Evolutionary conservation across 2,329 filamentous ascomycete species (phyloP).

Genomic region (Clonostachys rosea): DNA sequence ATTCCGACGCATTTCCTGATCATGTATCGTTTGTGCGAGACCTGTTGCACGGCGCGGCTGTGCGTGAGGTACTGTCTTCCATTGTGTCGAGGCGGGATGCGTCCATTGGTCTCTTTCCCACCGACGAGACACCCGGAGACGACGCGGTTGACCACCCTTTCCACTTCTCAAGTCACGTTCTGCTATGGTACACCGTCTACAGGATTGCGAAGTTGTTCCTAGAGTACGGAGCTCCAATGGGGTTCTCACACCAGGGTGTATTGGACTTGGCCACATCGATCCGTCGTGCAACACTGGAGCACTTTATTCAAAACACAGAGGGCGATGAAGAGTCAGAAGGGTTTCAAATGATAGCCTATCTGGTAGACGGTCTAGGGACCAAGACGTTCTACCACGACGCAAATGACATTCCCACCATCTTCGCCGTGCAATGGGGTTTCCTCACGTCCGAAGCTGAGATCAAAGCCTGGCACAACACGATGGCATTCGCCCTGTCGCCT

Average conservation of each 20-base stretch:
- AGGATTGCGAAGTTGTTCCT: background rate
- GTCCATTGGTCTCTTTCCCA: background rate
- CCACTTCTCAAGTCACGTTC: background rate
- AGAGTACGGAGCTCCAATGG: background rate
- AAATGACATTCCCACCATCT: background rate
- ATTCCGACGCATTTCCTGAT: background rate
- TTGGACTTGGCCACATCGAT: background rate
- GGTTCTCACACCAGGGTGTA: background rate
- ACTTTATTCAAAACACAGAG: background rate
- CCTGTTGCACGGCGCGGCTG: background rate
- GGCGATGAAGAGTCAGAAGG: background rate
- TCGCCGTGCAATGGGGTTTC: background rate
- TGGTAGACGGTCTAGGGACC: background rate
- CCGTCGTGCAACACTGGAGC: background rate
- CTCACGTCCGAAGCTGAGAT: background rate
- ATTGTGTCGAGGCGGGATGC: background rate
- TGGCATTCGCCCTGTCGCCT: no score
- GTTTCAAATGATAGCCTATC: background rate
- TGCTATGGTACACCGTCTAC: background rate
- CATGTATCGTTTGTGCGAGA: background rate
- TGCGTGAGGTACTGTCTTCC: constrained; percentile 1
- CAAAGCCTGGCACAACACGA: background rate
- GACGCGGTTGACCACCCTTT: background rate
- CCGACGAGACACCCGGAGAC: background rate
- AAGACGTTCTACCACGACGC: constrained; percentile 1